Evolutionary conservation across 352 stramenopile species (phyloP).

Genomic region (Achlya hypogyna): DNA sequence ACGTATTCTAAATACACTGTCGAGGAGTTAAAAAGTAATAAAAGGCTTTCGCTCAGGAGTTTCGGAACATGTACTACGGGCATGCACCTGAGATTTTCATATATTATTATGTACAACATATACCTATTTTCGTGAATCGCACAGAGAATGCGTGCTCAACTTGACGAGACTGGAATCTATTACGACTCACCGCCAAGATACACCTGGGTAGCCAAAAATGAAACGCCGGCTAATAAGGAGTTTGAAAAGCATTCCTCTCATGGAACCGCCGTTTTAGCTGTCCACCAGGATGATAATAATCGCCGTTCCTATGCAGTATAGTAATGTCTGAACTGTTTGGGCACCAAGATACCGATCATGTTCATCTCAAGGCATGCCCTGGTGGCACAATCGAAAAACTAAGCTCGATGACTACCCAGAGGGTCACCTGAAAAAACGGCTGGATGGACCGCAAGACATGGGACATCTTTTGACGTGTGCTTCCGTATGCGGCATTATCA

Average conservation of each 20-base stretch:
- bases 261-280: neutral
- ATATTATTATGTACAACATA: neutral
- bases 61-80: neutral
- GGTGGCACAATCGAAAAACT: conserved; percentile 3
- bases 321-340: neutral
- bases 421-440: neutral
- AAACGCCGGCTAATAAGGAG: neutral
- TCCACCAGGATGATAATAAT: neutral
- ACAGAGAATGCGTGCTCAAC: neutral
- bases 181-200: neutral
- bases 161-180: neutral
- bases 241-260: neutral
- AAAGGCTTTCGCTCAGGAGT: neutral
- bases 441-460: conserved; percentile 9
- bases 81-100: neutral
- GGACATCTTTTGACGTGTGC: neutral
- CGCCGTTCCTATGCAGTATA: too few relatives aligned
- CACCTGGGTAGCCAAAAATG: neutral
- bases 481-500: conserved; percentile 1
- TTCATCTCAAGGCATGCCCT: neutral
- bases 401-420: neutral
- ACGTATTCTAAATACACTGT: neutral
- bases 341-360: neutral
- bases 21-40: neutral
- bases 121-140: neutral